phyloP scores from a whole-genome alignment of 257 asterid genomes.

The Nicotiana otophora region DNA sequence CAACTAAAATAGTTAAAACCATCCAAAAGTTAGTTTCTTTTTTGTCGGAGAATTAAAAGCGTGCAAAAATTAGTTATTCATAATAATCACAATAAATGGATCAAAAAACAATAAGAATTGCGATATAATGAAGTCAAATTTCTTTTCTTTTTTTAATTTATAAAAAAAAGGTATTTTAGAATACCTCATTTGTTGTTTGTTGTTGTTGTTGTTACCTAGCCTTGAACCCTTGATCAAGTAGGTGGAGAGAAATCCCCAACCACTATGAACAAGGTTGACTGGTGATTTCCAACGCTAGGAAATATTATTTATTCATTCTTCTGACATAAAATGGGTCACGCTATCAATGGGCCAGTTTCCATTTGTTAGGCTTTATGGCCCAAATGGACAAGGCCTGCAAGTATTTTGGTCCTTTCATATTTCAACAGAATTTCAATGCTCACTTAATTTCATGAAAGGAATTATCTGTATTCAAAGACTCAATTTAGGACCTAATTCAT shows the following conservation, averaged over 20 bases:
- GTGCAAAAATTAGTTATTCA: too few species aligned
- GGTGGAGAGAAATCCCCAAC: background rate
- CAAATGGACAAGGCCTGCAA: background rate
- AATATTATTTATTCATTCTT: rapidly evolving
- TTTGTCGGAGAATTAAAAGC: too few species aligned
- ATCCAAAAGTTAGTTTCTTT: too few species aligned
- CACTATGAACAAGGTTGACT: background rate
- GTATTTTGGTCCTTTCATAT: background rate
- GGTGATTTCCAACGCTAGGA: background rate
- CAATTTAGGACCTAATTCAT: background rate
- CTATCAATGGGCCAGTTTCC: background rate
- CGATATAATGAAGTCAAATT: too few species aligned
- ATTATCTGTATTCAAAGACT: background rate
- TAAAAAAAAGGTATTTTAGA: background rate
- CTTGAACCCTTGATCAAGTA: background rate
- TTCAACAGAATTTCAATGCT: background rate
- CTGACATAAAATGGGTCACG: background rate
- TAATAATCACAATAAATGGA: too few species aligned
- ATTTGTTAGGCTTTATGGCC: background rate
- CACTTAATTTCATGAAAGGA: too few species aligned
- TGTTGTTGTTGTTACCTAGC: background rate
- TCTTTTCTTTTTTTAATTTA: too few species aligned
- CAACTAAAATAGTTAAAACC: too few species aligned
- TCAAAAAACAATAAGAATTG: too few species aligned
- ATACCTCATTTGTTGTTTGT: background rate